Base-by-base conservation (phyloP, 2,329 filamentous ascomycete species). In the Diaporthe citriasiana region DNA sequence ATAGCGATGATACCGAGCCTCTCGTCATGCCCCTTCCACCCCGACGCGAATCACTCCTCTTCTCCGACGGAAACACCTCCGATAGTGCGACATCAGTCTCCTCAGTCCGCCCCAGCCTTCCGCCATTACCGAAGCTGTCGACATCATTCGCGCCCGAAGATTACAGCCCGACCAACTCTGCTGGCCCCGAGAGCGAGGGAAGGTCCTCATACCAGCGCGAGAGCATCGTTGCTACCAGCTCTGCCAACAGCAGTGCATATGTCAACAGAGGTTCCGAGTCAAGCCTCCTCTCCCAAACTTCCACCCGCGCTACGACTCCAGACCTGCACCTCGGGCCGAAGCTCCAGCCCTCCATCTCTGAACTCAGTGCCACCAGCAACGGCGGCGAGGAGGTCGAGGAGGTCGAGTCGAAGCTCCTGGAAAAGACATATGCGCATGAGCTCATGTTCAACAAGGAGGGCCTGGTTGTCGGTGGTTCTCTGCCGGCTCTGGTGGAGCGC, bases 401-500 rank as follows among this genome's bases (percentile, higher is more conserved):
- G 65, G 91, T 93, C 0, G 96, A 98, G 81, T 93, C 90, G 6
- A 93, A 93, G 79, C 86, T 98, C n/a, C 86, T 98, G n/a, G 94
- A 95, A 81, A 97, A 93, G 84, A 98, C 95, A 0, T 98, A 91
- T 79, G 94, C 95, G 0, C 94, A 98, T 79, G 96, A 99, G 81
- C 88, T 99, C 63, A 92, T 98, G 79, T 93, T 94, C 82, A 98
- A 97, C 85, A 97, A 97, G 82, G 96, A 98, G 78, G 95, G 96
- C 1, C 94, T 97, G 76, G 93, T 99, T n/a, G 94, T 94, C 55
- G 97, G 97, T 60, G 97, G 97, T 19, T 97, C 95, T 4, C 88
- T 99, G 17, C 91, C 94, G 7, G 97, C 97, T 2, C 86, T 99
- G 38, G 93, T 99, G n/a, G 97, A 99, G 85, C 93, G 95, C 76